Evolutionary conservation across 2,329 filamentous ascomycete species (phyloP).

Genomic region (Zelopaecilomyces penicillatus): DNA sequence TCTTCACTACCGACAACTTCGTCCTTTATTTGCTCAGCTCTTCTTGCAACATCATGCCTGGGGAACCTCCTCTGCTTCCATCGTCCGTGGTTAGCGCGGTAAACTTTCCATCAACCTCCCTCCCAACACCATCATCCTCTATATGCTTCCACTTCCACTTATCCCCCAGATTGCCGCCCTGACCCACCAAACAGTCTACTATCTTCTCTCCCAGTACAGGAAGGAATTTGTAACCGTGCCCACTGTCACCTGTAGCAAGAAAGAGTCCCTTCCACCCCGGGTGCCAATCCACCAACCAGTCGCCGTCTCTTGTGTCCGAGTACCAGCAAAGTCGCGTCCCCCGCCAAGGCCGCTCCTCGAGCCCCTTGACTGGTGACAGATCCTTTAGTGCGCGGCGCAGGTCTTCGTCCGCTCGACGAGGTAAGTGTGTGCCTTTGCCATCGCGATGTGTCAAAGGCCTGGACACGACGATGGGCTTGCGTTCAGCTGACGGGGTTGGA

Average conservation of each 20-base stretch:
- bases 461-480: conserved; percentile 25
- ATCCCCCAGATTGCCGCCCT: conserved; percentile 40
- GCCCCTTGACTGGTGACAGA: conserved; percentile 48
- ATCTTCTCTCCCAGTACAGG: conserved; percentile 57
- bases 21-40: conserved; percentile 23
- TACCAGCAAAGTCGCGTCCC: conserved; percentile 67
- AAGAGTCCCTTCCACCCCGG: conserved; percentile 52
- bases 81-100: conserved; percentile 40
- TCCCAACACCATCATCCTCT: conserved; percentile 26
- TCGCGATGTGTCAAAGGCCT: conserved; percentile 27
- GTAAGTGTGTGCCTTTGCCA: conserved; percentile 40
- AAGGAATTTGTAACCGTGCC: conserved; percentile 62
- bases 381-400: conserved; percentile 53
- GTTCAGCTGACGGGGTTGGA: conserved; percentile 16
- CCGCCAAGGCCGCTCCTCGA: conserved; percentile 52
- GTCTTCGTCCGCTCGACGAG: conserved; percentile 51
- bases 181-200: conserved; percentile 43
- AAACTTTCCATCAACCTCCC: conserved; percentile 27
- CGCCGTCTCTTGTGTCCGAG: conserved; percentile 60
- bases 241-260: conserved; percentile 54
- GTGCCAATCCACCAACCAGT: conserved; percentile 65
- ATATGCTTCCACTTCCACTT: conserved; percentile 60
- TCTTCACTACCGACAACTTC: conserved; percentile 5
- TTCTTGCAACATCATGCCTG: conserved; percentile 37
- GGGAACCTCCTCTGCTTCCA: conserved; percentile 41